Conservation (phyloP, 2,329 filamentous ascomycete genomes). For the Aspergillus terreus region DNA sequence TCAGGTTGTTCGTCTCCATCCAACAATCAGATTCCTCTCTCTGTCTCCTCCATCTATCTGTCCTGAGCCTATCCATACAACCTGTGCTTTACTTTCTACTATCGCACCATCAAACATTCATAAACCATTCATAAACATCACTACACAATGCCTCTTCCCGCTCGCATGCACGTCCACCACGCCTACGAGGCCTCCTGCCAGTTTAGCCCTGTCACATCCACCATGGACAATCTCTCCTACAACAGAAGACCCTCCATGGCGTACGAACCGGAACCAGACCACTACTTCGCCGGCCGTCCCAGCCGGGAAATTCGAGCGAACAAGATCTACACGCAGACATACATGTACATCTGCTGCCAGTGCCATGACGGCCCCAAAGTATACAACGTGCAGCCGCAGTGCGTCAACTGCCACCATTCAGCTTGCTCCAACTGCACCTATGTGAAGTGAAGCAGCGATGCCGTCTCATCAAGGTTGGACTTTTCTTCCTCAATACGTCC, state of each 20-base stretch:
- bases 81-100: not conserved
- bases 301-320: not conserved
- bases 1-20: not conserved
- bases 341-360: conserved; percentile 37
- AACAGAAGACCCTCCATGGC: not conserved
- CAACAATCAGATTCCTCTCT: not conserved
- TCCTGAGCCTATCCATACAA: not conserved
- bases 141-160: not conserved
- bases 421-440: not conserved
- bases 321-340: conserved; percentile 8
- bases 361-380: conserved; percentile 39
- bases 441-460: conserved; percentile 21
- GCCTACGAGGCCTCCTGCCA: not conserved
- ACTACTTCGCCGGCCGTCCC: not conserved
- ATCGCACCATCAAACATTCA: not conserved
- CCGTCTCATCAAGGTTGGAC: not conserved
- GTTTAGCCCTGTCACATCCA: not conserved
- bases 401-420: conserved; percentile 25
- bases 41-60: not conserved
- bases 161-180: not conserved
- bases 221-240: not conserved
- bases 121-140: not conserved
- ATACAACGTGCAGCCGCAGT: conserved; percentile 29
- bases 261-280: not conserved
- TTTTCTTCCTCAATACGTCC: conserved; percentile 1